Percentiles rank a stretch among this genome's conserved stretches.
Conservation (phyloP, 176 grass and related monocot genomes). For the Phragmites australis region DNA sequence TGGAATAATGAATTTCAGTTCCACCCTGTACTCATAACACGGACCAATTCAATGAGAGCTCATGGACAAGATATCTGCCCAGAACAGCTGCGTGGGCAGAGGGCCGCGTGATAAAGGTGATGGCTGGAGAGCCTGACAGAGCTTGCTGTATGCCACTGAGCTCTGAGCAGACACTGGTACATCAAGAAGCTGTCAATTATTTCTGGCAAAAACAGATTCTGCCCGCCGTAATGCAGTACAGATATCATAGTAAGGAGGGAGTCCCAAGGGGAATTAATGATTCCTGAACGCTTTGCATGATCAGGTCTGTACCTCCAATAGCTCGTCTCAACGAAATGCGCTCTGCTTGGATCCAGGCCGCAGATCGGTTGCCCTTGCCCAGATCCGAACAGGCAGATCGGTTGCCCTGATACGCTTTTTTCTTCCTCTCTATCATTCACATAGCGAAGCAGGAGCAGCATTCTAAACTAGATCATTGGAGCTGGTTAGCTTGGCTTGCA, state of each 20-base stretch:
- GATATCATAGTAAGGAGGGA: conserved; percentile 47
- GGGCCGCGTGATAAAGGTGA: conserved; percentile 37
- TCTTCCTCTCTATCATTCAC: conserved; percentile 18
- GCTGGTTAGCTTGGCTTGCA: neutral
- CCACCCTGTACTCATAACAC: too few relatives aligned
- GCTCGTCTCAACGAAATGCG: conserved; percentile 44
- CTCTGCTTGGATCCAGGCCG: conserved; percentile 40
- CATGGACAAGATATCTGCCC: conserved; percentile 28
- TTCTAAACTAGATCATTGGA: conserved; percentile 16
- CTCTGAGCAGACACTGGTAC: conserved; percentile 46
- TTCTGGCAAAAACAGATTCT: conserved; percentile 55
- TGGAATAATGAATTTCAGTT: too few relatives aligned
- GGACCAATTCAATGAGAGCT: conserved; percentile 24
- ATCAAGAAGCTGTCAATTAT: conserved; percentile 60
- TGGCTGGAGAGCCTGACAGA: conserved; percentile 35
- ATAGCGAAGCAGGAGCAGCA: neutral
- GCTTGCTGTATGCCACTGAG: conserved; percentile 50
- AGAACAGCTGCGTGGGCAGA: neutral
- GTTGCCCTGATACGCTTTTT: neutral
- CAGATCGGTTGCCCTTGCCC: conserved; percentile 38
- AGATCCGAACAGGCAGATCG: conserved; percentile 48
- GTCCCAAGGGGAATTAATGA: conserved; percentile 45
- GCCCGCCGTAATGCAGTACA: conserved; percentile 69
- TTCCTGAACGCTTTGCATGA: conserved; percentile 54
- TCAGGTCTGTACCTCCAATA: conserved; percentile 53